Percentiles rank a stretch among this genome's conserved stretches.
These are phyloP conservation scores for Phytophthora syringae DNA, from an alignment of 352 stramenopile genomes.

Conservation along the genomic window DNA sequence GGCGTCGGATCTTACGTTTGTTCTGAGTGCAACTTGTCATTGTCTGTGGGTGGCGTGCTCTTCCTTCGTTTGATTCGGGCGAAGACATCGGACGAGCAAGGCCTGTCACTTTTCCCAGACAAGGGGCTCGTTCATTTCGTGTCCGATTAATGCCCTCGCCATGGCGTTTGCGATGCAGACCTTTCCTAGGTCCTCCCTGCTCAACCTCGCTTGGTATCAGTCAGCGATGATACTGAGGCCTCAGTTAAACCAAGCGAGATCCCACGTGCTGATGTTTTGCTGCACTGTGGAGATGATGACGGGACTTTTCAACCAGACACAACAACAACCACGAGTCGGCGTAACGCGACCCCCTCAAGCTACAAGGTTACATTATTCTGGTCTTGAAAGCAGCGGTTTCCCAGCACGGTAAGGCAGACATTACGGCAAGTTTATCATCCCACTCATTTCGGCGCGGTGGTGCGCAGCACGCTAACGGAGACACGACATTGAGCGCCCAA, in stretches of 20 bases:
- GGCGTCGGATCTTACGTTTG: constrained; percentile 11
- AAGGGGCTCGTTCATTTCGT: constrained; percentile 4
- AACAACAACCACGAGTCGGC: not conserved
- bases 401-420: not conserved
- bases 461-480: not conserved
- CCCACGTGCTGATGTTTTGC: not conserved
- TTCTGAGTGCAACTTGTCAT: constrained; percentile 11
- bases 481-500: not conserved
- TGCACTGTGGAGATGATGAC: not conserved
- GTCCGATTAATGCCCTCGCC: constrained; percentile 1
- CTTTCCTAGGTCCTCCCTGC: not conserved
- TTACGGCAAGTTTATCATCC: not conserved
- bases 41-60: constrained; percentile 3
- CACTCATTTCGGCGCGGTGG: not conserved
- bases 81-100: constrained; percentile 2
- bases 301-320: not conserved
- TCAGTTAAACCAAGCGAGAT: not conserved
- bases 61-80: constrained; percentile 7
- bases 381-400: not conserved
- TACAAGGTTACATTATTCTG: not conserved
- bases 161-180: not conserved
- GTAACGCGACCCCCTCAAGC: not conserved
- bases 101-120: constrained; percentile 4
- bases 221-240: not conserved
- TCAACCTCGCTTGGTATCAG: not conserved